Conservation (phyloP, 495 filamentous ascomycete genomes). For the Neurospora sublineolata region DNA sequence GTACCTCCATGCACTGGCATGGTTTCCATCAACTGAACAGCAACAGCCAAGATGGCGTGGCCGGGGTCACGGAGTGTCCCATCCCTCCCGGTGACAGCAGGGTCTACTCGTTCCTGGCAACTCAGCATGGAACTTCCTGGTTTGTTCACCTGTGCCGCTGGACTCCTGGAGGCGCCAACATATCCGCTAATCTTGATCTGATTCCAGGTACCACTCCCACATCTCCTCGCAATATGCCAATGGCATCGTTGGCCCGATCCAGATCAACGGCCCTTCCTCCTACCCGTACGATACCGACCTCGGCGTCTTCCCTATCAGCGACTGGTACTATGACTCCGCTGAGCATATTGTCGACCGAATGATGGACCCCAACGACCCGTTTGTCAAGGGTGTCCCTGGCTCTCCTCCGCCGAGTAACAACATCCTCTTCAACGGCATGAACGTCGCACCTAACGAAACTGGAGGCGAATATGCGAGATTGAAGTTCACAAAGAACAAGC, state of each 20-base stretch:
- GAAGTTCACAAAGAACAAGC: slow-evolving; percentile 22
- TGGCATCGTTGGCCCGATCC: slow-evolving; percentile 32
- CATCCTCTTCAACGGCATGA: slow-evolving; percentile 26
- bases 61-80: slow-evolving; percentile 30
- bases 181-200: neutral
- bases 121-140: slow-evolving; percentile 43
- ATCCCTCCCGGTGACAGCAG: slow-evolving; percentile 26
- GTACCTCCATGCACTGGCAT: slow-evolving; percentile 20
- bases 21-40: slow-evolving; percentile 18
- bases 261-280: slow-evolving; percentile 39
- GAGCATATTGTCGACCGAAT: neutral
- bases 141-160: slow-evolving; percentile 12
- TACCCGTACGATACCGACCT: slow-evolving; percentile 39
- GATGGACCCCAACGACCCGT: slow-evolving; percentile 34
- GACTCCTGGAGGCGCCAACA: neutral
- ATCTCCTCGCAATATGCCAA: slow-evolving; percentile 35
- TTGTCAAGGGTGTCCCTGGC: slow-evolving; percentile 13
- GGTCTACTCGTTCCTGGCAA: slow-evolving; percentile 40
- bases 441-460: slow-evolving; percentile 17
- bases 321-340: slow-evolving; percentile 23
- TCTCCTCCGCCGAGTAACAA: slow-evolving; percentile 7
- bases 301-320: slow-evolving; percentile 28
- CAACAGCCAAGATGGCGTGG: slow-evolving; percentile 30
- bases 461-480: slow-evolving; percentile 10
- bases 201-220: slow-evolving; percentile 38